These are phyloP conservation scores for Calocybe gambosa DNA, from an alignment of 1,284 basidiomycete genomes.

Conservation along the genomic window DNA sequence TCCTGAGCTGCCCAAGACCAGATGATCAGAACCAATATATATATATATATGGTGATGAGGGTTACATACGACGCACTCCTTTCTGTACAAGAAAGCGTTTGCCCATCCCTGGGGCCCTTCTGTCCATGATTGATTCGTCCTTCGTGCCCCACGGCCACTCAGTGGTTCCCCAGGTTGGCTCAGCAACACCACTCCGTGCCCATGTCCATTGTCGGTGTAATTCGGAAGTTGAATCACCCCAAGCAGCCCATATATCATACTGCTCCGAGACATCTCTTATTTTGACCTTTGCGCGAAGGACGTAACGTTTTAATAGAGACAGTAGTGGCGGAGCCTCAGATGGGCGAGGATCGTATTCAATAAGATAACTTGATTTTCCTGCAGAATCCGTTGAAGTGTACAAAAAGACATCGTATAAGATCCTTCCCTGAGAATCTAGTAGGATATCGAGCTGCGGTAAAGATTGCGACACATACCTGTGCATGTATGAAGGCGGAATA, in stretches of 20 bases:
- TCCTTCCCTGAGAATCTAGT: constrained; percentile 63
- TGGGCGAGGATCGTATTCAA: constrained; percentile 67
- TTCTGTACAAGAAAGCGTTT: constrained; percentile 61
- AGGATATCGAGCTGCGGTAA: constrained; percentile 4
- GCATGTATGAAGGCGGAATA: constrained; percentile 86
- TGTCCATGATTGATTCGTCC: constrained; percentile 53
- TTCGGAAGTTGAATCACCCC: constrained; percentile 51
- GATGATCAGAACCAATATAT: constrained; percentile 1
- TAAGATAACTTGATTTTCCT: constrained; percentile 52
- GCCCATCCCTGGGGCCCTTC: constrained; percentile 76
- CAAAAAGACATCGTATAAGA: constrained; percentile 85
- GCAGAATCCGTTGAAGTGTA: constrained; percentile 53
- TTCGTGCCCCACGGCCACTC: constrained; percentile 60
- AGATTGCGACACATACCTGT: constrained; percentile 49
- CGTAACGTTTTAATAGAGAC: constrained; percentile 73
- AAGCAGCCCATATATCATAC: constrained; percentile 78
- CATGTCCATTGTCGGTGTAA: constrained; percentile 44
- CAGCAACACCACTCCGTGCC: constrained; percentile 58
- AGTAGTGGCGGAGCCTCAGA: constrained; percentile 53
- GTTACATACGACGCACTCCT: constrained; percentile 64
- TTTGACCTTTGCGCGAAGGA: constrained; percentile 87
- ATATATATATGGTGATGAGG: not conserved
- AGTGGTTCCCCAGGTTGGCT: constrained; percentile 55
- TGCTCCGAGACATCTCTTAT: constrained; percentile 70
- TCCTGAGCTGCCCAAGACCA: constrained; percentile 42